These are phyloP conservation scores for Moesziomyces parantarcticus DNA, from an alignment of 1,284 basidiomycete genomes.

Conservation along the genomic window DNA sequence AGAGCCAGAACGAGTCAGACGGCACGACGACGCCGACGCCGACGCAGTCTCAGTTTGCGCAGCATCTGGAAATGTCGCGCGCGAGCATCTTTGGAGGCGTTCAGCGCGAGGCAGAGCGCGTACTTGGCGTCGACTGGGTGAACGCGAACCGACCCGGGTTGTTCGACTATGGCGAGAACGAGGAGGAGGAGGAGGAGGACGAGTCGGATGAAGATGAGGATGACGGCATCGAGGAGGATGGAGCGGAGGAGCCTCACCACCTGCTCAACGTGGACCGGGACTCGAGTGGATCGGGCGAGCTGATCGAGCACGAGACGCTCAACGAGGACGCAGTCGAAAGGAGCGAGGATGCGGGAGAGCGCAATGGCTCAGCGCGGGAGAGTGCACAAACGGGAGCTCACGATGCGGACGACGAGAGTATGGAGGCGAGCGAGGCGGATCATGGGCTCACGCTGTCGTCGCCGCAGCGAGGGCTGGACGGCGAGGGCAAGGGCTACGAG, in stretches of 20 bases:
- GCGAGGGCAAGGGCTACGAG: conserved; percentile 1
- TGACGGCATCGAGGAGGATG: conserved; percentile 16
- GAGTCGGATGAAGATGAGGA: background rate
- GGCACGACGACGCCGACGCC: conserved; percentile 3
- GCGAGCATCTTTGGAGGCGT: conserved; percentile 31
- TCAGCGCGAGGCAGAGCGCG: conserved; percentile 22
- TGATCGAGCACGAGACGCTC: conserved; percentile 40
- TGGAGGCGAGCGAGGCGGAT: conserved; percentile 19
- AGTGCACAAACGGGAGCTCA: conserved; percentile 10
- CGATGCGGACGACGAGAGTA: conserved; percentile 28
- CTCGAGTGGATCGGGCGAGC: conserved; percentile 40
- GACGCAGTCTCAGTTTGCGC: conserved; percentile 27
- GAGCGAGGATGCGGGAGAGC: background rate
- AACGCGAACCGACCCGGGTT: conserved; percentile 39
- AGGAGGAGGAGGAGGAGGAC: conserved; percentile 23
- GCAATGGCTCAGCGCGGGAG: background rate
- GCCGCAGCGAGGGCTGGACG: conserved; percentile 32
- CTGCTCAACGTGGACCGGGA: conserved; percentile 45
- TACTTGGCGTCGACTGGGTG: conserved; percentile 31
- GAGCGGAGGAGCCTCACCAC: conserved; percentile 49
- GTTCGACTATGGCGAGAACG: conserved; percentile 43
- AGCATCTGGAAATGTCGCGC: conserved; percentile 40
- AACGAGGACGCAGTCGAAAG: conserved; percentile 31
- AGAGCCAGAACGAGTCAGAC: conserved; percentile 11
- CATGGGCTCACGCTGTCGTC: conserved; percentile 37